A percentile compares a stretch with the other conserved stretches of the same genome.
phyloP scores from a whole-genome alignment of 108 stramenopile species.

The Nannochloropsis oceanica region DNA sequence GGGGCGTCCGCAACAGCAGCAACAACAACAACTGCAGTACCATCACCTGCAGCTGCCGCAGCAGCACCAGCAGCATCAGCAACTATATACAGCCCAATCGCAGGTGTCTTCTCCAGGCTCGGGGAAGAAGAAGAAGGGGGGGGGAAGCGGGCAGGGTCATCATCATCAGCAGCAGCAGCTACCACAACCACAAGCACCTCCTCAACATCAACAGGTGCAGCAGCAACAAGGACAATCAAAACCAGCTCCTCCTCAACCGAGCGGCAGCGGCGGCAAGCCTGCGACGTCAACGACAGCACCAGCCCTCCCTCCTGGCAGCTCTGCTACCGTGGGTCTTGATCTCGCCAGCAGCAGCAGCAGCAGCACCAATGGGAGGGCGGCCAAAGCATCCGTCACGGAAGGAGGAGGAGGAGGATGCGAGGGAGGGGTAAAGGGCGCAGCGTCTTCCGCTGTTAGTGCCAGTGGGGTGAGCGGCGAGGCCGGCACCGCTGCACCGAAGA shows the following conservation, averaged over 20 bases:
- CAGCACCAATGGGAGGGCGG: too few species aligned
- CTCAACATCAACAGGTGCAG: not conserved
- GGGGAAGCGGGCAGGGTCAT: not conserved
- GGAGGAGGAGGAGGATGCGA: not conserved
- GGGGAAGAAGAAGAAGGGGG: not conserved
- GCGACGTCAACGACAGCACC: not conserved
- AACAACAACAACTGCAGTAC: not conserved
- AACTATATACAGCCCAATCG: not conserved
- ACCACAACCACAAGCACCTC: not conserved
- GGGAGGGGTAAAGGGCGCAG: not conserved
- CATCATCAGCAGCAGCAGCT: not conserved
- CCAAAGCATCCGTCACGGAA: not conserved
- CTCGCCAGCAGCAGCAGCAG: too few species aligned
- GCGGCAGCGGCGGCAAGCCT: not conserved
- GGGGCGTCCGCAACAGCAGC: not conserved
- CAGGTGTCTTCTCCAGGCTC: not conserved
- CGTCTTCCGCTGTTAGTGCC: not conserved
- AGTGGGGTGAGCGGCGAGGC: not conserved
- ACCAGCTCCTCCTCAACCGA: not conserved
- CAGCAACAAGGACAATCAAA: not conserved
- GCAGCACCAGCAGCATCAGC: not conserved
- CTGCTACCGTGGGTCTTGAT: too few species aligned
- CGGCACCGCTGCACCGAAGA: not conserved
- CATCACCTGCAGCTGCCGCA: not conserved
- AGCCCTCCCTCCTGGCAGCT: not conserved